These are phyloP conservation scores for Globisporangium parvum DNA, from an alignment of 352 stramenopile species.

Conservation along the genomic window DNA sequence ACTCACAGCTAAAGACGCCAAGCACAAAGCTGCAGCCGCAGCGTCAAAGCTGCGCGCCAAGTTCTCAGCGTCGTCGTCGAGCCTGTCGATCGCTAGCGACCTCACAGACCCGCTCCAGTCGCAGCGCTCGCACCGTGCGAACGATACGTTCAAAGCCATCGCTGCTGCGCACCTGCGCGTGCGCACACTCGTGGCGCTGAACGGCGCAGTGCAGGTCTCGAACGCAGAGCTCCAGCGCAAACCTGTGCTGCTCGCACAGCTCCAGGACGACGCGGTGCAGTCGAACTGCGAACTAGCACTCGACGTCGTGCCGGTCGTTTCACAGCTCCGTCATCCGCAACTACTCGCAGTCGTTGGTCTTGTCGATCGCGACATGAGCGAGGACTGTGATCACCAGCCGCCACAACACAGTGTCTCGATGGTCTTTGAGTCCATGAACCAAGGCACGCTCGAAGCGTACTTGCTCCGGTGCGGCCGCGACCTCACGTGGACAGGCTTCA, in stretches of 20 bases:
- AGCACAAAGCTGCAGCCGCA: constrained; percentile 26
- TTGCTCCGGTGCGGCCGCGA: constrained; percentile 25
- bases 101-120: constrained; percentile 20
- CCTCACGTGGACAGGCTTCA: constrained; percentile 73
- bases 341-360: constrained; percentile 54
- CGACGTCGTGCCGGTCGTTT: constrained; percentile 47
- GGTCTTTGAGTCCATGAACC: constrained; percentile 69
- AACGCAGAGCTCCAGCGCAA: constrained; percentile 33
- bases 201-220: constrained; percentile 39
- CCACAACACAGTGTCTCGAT: constrained; percentile 43
- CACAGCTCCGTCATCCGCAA: constrained; percentile 64
- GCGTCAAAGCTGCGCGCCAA: constrained; percentile 23
- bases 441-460: constrained; percentile 60
- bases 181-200: constrained; percentile 32
- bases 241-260: constrained; percentile 49
- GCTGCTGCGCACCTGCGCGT: constrained; percentile 28
- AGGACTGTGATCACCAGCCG: background rate
- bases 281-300: constrained; percentile 45
- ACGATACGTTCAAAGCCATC: constrained; percentile 51
- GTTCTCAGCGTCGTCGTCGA: constrained; percentile 12
- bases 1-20: constrained; percentile 23
- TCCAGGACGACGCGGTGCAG: constrained; percentile 47
- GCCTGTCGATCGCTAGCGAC: constrained; percentile 21
- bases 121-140: constrained; percentile 34
- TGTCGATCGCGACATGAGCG: constrained; percentile 40